Conservation (phyloP, 805 yeast species). For the Zygoascus flipseniorum region DNA sequence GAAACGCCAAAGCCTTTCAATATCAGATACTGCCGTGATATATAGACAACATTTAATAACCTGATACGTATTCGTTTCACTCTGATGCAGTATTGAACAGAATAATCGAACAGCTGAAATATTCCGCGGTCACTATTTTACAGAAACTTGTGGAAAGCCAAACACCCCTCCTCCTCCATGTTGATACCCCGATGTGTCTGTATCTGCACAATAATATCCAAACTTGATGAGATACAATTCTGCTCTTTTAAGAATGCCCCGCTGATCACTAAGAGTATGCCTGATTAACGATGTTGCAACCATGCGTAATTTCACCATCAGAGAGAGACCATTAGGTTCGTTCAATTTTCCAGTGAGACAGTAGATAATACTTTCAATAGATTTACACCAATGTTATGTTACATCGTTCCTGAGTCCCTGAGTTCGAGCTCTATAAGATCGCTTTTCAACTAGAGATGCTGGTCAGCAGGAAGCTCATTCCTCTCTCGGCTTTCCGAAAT, state of each 20-base stretch:
- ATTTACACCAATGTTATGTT: slow-evolving; percentile 5
- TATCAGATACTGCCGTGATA: too few species aligned
- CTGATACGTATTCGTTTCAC: too few species aligned
- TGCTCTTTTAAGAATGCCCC: slow-evolving; percentile 4
- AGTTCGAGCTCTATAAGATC: slow-evolving; percentile 1
- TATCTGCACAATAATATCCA: slow-evolving; percentile 6
- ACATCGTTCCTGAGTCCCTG: slow-evolving; percentile 7
- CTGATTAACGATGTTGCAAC: slow-evolving; percentile 6
- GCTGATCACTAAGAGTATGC: slow-evolving; percentile 4
- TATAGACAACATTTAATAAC: too few species aligned
- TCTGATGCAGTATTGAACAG: too few species aligned
- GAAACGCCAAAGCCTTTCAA: too few species aligned
- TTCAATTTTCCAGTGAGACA: slow-evolving; percentile 7
- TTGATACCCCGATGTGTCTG: slow-evolving; percentile 7
- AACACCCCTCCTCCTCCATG: slow-evolving; percentile 9
- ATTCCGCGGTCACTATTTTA: too few species aligned
- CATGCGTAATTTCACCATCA: slow-evolving; percentile 8
- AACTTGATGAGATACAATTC: slow-evolving; percentile 7
- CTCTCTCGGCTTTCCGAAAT: background rate
- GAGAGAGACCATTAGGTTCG: slow-evolving; percentile 11
- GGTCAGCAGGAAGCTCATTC: slow-evolving; percentile 1
- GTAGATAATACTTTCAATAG: slow-evolving; percentile 4
- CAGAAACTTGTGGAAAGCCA: slow-evolving; percentile 1
- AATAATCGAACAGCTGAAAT: too few species aligned
- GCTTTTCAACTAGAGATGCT: background rate